These are phyloP conservation scores for Fusarium solani-melongenae DNA, from an alignment of 2,329 filamentous ascomycete species.

Conservation along the genomic window DNA sequence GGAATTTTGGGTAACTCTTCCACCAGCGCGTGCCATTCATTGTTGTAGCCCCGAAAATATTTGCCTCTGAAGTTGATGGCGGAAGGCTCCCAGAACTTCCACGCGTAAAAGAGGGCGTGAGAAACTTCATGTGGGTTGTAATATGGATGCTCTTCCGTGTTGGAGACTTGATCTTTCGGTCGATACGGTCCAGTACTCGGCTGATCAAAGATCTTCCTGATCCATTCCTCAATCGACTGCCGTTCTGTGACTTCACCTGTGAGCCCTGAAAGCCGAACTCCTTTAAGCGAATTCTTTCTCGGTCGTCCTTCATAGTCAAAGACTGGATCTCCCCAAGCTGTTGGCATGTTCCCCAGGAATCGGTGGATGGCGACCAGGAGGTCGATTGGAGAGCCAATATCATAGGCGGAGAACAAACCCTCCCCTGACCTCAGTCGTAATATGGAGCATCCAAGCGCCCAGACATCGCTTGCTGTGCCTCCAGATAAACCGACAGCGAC, in stretches of 20 bases:
- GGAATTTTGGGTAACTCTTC: conserved; percentile 32
- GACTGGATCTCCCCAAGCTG: neutral
- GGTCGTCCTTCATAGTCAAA: conserved; percentile 10
- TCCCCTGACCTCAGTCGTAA: neutral
- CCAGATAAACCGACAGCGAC: conserved; percentile 27
- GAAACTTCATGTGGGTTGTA: neutral
- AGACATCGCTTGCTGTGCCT: neutral
- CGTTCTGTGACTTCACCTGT: neutral
- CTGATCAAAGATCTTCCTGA: neutral
- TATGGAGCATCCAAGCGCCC: neutral
- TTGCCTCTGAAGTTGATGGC: conserved; percentile 23
- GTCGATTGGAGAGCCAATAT: neutral
- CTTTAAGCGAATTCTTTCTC: neutral
- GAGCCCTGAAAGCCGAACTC: neutral
- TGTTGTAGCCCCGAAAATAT: conserved; percentile 25
- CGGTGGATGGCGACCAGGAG: neutral
- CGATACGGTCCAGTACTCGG: neutral
- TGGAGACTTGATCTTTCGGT: neutral
- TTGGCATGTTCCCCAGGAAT: neutral
- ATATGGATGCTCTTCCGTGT: neutral
- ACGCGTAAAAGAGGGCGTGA: conserved; percentile 3
- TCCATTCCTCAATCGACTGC: neutral
- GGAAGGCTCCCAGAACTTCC: conserved; percentile 31
- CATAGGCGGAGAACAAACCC: neutral
- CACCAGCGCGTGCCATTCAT: conserved; percentile 16